Base-by-base conservation (phyloP, 352 stramenopile genomes). In the Blastocystis sp. region DNA sequence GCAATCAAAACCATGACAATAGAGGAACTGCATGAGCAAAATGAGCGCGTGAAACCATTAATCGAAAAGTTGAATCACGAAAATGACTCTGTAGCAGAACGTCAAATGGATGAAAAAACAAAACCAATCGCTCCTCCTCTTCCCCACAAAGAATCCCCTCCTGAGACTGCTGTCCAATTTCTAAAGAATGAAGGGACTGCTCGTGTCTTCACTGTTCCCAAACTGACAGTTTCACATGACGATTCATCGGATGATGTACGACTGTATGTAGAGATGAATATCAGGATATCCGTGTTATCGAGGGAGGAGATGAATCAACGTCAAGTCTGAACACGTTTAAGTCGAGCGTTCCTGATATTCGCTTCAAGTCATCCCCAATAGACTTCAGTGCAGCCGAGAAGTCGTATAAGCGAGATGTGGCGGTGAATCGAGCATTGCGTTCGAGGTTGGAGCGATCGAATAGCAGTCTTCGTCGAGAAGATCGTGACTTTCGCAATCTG, bases 281-380 rank as follows among this genome's bases (percentile, higher is more conserved):
- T 50, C 54, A 84, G 73, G 73, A 84, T 18, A n/a, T 64, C 5
- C 20, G 50, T 20, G 43, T 84, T 5, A 41, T 68, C 15, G 73
- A 84, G 0, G 47, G 47, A 45, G 54, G n/a, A 6, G 56, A 84
- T 5, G 29, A 23, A 23, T 15, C 23, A 11, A 26, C n/a, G 2
- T 84, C 73, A 13, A 68, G 50, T 18, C 73, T 84, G 20, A 66
- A 84, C 13, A 45, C 47, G 9, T 84, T 84, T 43, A 64, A 66
- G 47, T 64, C 73, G 8, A 66, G 23, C 1, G 11, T 68, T 26
- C 29, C 59, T 23, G 53, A 64, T n/a, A 53, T 84, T 37, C 50
- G 29, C 37, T 29, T 68, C 8, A 29, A 84, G 18, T 18, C 20
- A 2, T 43, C 26, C 13, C 20, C 13, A 0, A 53, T 50, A 34